Conservation (phyloP, 352 stramenopile species). For the Globisporangium paddicum region DNA sequence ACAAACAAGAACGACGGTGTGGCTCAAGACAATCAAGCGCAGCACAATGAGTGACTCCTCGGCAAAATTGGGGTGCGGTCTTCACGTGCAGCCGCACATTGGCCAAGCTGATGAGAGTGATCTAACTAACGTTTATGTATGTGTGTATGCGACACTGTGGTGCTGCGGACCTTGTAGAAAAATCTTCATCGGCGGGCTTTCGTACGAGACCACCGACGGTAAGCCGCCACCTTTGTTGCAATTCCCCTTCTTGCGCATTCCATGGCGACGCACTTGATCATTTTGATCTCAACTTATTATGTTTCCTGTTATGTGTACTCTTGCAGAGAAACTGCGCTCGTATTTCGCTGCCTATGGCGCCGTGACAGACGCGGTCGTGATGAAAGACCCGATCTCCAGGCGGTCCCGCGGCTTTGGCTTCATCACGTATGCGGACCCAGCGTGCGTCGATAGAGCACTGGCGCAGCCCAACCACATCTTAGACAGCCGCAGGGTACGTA, state of each 20-base stretch:
- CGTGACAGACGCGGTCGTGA: slow-evolving; percentile 91
- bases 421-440: slow-evolving; percentile 89
- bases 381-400: slow-evolving; percentile 91
- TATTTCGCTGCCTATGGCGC: slow-evolving; percentile 89
- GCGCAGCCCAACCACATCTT: slow-evolving; percentile 88
- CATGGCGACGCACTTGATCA: background rate
- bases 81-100: background rate
- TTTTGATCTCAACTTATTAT: slow-evolving; percentile 5
- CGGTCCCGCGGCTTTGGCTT: slow-evolving; percentile 91
- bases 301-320: slow-evolving; percentile 9
- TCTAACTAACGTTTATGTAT: background rate
- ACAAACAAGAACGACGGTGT: background rate
- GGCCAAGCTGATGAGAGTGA: background rate
- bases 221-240: slow-evolving; percentile 1
- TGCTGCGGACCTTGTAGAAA: slow-evolving; percentile 43
- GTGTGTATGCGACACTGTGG: slow-evolving; percentile 8
- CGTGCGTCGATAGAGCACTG: slow-evolving; percentile 87
- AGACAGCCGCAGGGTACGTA: slow-evolving; percentile 78
- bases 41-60: slow-evolving; percentile 28
- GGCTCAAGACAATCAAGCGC: background rate
- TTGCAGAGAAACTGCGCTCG: slow-evolving; percentile 81
- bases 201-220: slow-evolving; percentile 89
- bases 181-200: slow-evolving; percentile 90
- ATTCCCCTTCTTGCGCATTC: background rate
- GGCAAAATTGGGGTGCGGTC: slow-evolving; percentile 29